A percentile compares a stretch with the other conserved stretches of the same genome.
phyloP scores from a whole-genome alignment of 2,329 filamentous ascomycete species.

The Colletotrichum magnum region DNA sequence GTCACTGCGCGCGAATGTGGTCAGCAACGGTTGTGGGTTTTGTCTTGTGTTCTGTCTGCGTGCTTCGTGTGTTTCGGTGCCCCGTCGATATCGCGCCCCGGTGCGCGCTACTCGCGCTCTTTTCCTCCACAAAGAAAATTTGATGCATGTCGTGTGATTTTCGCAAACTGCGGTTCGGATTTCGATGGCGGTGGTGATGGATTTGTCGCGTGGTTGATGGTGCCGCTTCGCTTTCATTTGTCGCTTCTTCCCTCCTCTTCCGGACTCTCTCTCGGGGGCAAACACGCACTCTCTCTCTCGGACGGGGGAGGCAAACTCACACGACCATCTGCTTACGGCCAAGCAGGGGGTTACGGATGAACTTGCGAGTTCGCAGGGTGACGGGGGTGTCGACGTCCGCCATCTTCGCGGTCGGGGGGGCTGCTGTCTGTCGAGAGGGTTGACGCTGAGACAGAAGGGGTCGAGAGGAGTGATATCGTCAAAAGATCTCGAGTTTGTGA shows the following conservation, averaged over 20 bases:
- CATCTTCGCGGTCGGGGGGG: slow-evolving; percentile 76
- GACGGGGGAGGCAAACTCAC: slow-evolving; percentile 73
- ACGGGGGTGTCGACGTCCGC: slow-evolving; percentile 84
- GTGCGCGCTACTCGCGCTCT: no score
- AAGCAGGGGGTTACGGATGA: slow-evolving; percentile 99
- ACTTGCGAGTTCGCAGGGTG: slow-evolving; percentile 98
- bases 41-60: not conserved
- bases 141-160: not conserved
- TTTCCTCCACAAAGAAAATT: no score
- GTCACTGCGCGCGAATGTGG: slow-evolving; percentile 74
- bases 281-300: not conserved
- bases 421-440: slow-evolving; percentile 48
- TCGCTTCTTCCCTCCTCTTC: slow-evolving; percentile 3
- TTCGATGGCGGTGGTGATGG: not conserved
- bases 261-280: not conserved
- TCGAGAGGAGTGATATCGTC: slow-evolving; percentile 40
- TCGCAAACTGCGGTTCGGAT: not conserved
- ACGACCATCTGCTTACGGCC: slow-evolving; percentile 99
- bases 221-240: not conserved
- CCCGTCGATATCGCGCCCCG: not conserved
- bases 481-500: slow-evolving; percentile 36
- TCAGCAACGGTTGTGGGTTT: slow-evolving; percentile 18
- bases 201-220: not conserved
- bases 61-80: not conserved
- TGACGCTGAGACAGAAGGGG: slow-evolving; percentile 39